Percentiles rank a stretch among this genome's conserved stretches.
phyloP scores from a whole-genome alignment of 371 early-diverging fungal species.

The Basidiobolus meristosporus region DNA sequence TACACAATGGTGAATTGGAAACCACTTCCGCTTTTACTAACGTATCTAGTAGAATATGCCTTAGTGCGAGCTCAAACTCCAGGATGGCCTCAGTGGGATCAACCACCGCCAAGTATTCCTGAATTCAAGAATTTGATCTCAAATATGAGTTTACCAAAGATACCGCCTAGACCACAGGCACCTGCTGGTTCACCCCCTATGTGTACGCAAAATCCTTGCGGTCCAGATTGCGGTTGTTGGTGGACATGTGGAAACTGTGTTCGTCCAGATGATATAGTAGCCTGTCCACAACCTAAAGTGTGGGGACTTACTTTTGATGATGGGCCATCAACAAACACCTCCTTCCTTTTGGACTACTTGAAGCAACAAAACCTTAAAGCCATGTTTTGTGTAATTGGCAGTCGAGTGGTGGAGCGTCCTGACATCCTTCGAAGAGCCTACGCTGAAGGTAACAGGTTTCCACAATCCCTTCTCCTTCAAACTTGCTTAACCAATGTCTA shows the following conservation, averaged over 20 bases:
- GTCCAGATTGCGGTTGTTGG: slow-evolving; percentile 9
- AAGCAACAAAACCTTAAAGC: slow-evolving; percentile 24
- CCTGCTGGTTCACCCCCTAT: too few relatives aligned
- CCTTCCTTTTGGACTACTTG: slow-evolving; percentile 22
- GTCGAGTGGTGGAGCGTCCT: slow-evolving; percentile 25
- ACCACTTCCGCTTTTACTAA: too few relatives aligned
- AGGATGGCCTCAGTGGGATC: too few relatives aligned
- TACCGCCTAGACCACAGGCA: too few relatives aligned
- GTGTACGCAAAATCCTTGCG: background rate
- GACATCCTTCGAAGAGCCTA: slow-evolving; percentile 21
- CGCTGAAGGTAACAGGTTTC: slow-evolving; percentile 18
- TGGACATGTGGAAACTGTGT: slow-evolving; percentile 11
- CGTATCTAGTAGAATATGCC: too few relatives aligned
- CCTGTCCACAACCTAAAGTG: slow-evolving; percentile 7
- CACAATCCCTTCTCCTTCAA: too few relatives aligned
- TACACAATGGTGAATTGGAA: too few relatives aligned
- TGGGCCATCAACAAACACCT: slow-evolving; percentile 10
- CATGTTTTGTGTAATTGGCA: slow-evolving; percentile 39
- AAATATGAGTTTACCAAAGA: too few relatives aligned
- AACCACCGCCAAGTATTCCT: too few relatives aligned
- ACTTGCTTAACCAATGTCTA: too few relatives aligned
- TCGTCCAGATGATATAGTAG: slow-evolving; percentile 5
- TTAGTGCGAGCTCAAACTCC: too few relatives aligned
- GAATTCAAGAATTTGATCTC: too few relatives aligned
- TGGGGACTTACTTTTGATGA: slow-evolving; percentile 16